Base-by-base conservation (phyloP, 768 basidiomycete genomes). In the Amanita jacksonii region DNA sequence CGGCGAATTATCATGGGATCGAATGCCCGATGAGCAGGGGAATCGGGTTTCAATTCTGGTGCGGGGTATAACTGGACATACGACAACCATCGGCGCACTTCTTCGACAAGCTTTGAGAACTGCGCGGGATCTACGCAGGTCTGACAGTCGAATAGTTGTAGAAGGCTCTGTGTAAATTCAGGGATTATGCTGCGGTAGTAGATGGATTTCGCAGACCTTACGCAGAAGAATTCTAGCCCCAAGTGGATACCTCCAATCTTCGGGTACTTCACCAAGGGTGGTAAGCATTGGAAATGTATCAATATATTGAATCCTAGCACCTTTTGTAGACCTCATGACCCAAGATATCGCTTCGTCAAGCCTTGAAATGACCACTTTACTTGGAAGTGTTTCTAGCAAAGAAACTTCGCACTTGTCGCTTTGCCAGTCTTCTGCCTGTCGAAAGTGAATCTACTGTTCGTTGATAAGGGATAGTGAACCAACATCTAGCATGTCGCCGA, bases 381-480 rank as follows among this genome's bases (percentile, higher is more conserved):
- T 72, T 13, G 77, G 70, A 20, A 80, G 58, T 5, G 71, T 68
- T 61, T 92, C 85, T 8, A 81, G 67, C 4, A 93, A 65, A 0
- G 79, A 75, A 0, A 93, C 70, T 15, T 89, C 89, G 52, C 80
- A 84, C 62, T 91, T 92, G 50, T 96, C 91, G 46, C 83, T 73
- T 58, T 89, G 86, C 81, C 86, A 89, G 53, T 91, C 88, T 68
- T 91, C 89, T 48, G 75, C 68, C 88, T 90, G 57, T 46, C 57
- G 22, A 48, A 50, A 36, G 9, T 50, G 37, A 51, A 43, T 38
- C 41, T 48, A 42, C 25, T 48, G 31, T 38, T 24, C 51, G 41
- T n/a, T 38, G 43, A 41, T 19, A 34, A 36, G 36, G 37, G 16
- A 51, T 18, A 41, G 46, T 49, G 49, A 47, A 46, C 82, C 53